Evolutionary conservation across 2,329 filamentous ascomycete species (phyloP).

Genomic region (Nothopassalora personata): DNA sequence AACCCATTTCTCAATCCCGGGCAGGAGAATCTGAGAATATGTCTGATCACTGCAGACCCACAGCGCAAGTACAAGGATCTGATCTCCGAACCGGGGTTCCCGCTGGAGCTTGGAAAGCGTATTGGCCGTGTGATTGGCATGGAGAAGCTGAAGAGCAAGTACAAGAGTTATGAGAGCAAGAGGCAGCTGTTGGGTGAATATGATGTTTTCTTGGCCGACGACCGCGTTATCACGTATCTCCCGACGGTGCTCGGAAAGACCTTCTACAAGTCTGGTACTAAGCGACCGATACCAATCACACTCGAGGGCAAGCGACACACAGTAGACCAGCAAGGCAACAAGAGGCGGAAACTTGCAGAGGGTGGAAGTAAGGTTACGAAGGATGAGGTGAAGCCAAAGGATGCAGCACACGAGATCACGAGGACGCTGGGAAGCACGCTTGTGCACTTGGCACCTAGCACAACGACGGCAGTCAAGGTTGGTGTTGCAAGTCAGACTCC

Average conservation of each 20-base stretch:
- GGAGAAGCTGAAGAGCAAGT: constrained; percentile 81
- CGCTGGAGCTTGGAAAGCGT: constrained; percentile 43
- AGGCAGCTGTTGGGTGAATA: constrained; percentile 79
- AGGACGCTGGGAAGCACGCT: constrained; percentile 71
- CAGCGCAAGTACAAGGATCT: constrained; percentile 90
- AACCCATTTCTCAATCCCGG: constrained; percentile 56
- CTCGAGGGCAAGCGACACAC: constrained; percentile 53
- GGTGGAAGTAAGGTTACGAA: constrained; percentile 36
- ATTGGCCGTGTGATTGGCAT: constrained; percentile 66
- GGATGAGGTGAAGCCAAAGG: constrained; percentile 53
- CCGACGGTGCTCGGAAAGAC: constrained; percentile 80
- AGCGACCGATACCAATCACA: constrained; percentile 79
- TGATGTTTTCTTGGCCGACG: constrained; percentile 90
- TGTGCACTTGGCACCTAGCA: constrained; percentile 71
- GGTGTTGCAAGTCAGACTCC: constrained; percentile 69
- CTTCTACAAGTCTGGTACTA: constrained; percentile 78
- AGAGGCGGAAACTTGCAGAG: constrained; percentile 39
- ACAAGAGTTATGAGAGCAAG: constrained; percentile 80
- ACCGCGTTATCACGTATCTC: constrained; percentile 68
- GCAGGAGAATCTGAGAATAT: constrained; percentile 56
- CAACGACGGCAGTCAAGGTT: constrained; percentile 74
- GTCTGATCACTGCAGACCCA: constrained; percentile 76
- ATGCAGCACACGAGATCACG: constrained; percentile 75
- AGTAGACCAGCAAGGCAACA: constrained; percentile 49
- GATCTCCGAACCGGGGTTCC: constrained; percentile 61